Evolutionary conservation across 768 basidiomycete species (phyloP), one percentile per base, ranked within the genome.

Genomic region (Pleurotus djamor): DNA sequence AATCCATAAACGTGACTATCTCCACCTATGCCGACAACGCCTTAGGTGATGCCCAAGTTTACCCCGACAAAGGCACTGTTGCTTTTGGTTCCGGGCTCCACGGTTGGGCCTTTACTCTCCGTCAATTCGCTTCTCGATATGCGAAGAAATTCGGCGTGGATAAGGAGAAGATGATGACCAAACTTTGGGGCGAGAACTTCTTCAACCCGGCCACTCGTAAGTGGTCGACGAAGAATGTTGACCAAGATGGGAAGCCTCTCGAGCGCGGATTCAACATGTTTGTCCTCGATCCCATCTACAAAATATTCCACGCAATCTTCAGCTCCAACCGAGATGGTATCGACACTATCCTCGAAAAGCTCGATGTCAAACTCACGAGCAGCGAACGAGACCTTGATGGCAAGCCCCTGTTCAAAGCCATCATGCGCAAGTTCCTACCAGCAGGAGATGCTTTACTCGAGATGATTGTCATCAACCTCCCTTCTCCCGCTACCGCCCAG

Each of bases 381-480:
- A 93, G 96, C 1, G 96, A 97, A 82, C 88, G 87, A 68, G 97
- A 97, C 64, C 84, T 93, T 64, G 96, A 98, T 74, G 90, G 94
- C 72, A 99, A 99, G 78, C 83, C 85, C 17, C 88, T 99, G 68
- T 90, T 99, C 75, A 99, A 99, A 82, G 88, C 89, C 67, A 75
- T 98, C 77, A 98, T 99, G 97, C 91, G 95, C 77, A 97, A 97
- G 79, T 99, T 98, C 91, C 82, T 98, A 66, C 97, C 97, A 71
- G 97, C 97, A 63, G 97, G 97, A 70, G 97, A 99, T 77, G 90
- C 96, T 49, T 88, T 99, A 67, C 74, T 99, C 79, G 97, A 98
- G 85, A 99, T 99, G 97, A 98, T 98, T 76, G 95, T 98, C 83
- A 93, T 99, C 77, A 94, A 98, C 81, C 88, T 99, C 64, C 96